phyloP scores from a whole-genome alignment of 345 rosid species.

The Linum trigynum region DNA sequence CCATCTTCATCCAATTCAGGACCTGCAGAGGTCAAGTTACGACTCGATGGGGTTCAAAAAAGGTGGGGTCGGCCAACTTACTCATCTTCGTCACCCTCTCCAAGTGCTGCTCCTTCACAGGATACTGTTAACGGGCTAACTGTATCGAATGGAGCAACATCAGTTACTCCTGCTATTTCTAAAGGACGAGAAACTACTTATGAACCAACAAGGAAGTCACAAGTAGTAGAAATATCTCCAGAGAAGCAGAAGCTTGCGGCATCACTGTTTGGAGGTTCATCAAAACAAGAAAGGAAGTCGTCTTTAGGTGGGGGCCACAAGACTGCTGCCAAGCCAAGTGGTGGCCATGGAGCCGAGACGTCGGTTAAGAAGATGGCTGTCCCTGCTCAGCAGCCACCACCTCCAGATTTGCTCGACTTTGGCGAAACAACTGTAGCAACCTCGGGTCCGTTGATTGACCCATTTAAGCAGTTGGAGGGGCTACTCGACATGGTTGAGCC shows the following conservation, averaged over 20 bases:
- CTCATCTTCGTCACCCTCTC: constrained; percentile 41
- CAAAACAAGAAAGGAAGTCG: constrained; percentile 52
- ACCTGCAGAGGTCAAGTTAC: constrained; percentile 58
- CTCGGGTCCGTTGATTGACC: constrained; percentile 42
- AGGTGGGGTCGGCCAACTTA: constrained; percentile 84
- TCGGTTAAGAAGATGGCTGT: constrained; percentile 24
- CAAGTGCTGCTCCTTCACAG: constrained; percentile 33
- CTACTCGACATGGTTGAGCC: constrained; percentile 44
- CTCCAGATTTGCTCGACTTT: constrained; percentile 87
- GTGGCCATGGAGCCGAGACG: constrained; percentile 21
- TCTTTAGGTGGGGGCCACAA: constrained; percentile 40
- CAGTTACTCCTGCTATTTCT: constrained; percentile 35
- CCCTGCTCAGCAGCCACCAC: constrained; percentile 37
- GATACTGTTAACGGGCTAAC: constrained; percentile 40
- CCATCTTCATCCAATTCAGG: constrained; percentile 44
- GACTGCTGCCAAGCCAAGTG: constrained; percentile 37
- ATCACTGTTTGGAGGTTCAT: constrained; percentile 76
- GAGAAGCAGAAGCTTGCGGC: constrained; percentile 99
- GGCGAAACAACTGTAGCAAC: constrained; percentile 44
- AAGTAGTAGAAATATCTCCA: constrained; percentile 50
- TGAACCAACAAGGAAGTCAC: constrained; percentile 45
- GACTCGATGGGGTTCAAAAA: constrained; percentile 90
- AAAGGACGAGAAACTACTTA: constrained; percentile 38
- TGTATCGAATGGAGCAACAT: constrained; percentile 30
- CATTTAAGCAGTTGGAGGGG: constrained; percentile 79